Evolutionary conservation across 2,329 filamentous ascomycete species (phyloP).

Genomic region (Rutstroemia sydowiana): DNA sequence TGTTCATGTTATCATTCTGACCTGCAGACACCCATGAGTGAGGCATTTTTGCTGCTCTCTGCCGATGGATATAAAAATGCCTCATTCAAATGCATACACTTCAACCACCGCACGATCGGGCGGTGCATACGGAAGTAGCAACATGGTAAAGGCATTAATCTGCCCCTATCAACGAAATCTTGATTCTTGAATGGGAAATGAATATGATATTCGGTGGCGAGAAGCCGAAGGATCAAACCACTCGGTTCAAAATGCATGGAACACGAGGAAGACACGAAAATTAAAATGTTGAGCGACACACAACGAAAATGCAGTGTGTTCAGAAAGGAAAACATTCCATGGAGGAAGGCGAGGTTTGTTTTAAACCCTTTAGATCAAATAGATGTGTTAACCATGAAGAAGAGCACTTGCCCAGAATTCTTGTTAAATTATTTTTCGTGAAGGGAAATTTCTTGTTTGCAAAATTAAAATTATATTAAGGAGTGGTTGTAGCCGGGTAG

Average conservation of each 20-base stretch:
- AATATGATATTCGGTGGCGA: not conserved
- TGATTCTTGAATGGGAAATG: not conserved
- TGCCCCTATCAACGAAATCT: not conserved
- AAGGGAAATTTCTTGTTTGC: not conserved
- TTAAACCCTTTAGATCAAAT: not conserved
- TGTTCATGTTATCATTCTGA: not conserved
- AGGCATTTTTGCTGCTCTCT: constrained; percentile 5
- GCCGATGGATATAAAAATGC: not conserved
- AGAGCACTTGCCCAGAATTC: not conserved
- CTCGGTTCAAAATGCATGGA: not conserved
- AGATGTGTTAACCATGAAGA: not conserved
- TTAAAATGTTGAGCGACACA: constrained; percentile 5
- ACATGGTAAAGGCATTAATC: not conserved
- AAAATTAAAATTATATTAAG: no score
- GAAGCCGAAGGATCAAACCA: not conserved
- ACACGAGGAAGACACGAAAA: constrained; percentile 3
- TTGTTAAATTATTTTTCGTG: not conserved
- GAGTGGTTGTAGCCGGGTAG: not conserved
- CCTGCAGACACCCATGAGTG: not conserved
- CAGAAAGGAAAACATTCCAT: not conserved
- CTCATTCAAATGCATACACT: not conserved
- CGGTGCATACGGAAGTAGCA: no score
- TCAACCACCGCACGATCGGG: not conserved
- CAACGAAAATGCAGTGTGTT: not conserved
- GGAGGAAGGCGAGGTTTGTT: not conserved